Conservation (phyloP, 805 yeast genomes). For the Lachancea nothofagi region DNA sequence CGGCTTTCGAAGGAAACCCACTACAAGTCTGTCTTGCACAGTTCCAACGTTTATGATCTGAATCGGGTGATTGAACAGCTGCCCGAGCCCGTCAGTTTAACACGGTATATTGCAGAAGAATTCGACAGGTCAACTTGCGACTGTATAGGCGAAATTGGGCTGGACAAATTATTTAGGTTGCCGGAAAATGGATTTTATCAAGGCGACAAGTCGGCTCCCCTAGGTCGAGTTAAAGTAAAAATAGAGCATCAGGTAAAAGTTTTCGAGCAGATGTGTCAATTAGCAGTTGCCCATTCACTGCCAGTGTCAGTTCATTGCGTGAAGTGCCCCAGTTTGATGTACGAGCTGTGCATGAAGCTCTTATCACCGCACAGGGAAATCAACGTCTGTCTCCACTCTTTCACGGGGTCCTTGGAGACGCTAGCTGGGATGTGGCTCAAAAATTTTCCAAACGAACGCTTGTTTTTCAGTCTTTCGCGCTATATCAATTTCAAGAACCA, state of each 20-base stretch:
- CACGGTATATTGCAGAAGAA: slow-evolving; percentile 27
- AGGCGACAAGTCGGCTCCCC: slow-evolving; percentile 12
- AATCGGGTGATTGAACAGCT: slow-evolving; percentile 39
- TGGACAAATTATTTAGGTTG: slow-evolving; percentile 70
- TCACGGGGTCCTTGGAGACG: slow-evolving; percentile 75
- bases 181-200: slow-evolving; percentile 52
- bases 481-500: slow-evolving; percentile 24
- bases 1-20: slow-evolving; percentile 42
- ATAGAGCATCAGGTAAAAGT: slow-evolving; percentile 62
- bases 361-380: slow-evolving; percentile 21
- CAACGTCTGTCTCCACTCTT: slow-evolving; percentile 71
- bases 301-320: slow-evolving; percentile 83
- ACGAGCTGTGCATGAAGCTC: slow-evolving; percentile 33
- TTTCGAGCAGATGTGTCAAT: slow-evolving; percentile 43
- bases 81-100: slow-evolving; percentile 56
- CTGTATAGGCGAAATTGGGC: slow-evolving; percentile 85
- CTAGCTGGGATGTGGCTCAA: slow-evolving; percentile 42
- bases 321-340: slow-evolving; percentile 61
- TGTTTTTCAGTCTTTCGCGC: slow-evolving; percentile 30
- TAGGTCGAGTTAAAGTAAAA: slow-evolving; percentile 47
- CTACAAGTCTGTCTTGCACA: slow-evolving; percentile 46
- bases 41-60: slow-evolving; percentile 29
- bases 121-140: slow-evolving; percentile 15
- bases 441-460: slow-evolving; percentile 20
- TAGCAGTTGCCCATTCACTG: slow-evolving; percentile 45